phyloP scores from a whole-genome alignment of 768 basidiomycete genomes.

The Royoungia palumana region DNA sequence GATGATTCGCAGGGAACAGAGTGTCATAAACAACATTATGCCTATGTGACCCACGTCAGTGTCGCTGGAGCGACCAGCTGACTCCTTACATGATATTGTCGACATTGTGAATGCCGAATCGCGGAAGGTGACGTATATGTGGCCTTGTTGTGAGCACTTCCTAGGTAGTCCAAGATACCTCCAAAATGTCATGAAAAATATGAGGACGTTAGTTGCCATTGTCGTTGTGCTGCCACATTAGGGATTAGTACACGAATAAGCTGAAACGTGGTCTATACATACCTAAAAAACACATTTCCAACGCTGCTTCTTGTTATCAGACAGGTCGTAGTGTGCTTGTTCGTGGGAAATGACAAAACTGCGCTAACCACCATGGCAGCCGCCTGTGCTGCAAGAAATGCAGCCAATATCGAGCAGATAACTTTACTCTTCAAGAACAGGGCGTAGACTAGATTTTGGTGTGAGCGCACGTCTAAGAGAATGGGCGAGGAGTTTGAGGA shows the following conservation, averaged over 20 bases:
- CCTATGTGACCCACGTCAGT: constrained; percentile 5
- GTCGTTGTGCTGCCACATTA: constrained; percentile 11
- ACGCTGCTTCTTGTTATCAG: constrained; percentile 11
- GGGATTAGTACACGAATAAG: not conserved
- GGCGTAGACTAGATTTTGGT: constrained; percentile 13
- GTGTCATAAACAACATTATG: constrained; percentile 18
- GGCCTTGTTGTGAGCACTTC: not conserved
- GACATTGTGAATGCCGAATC: constrained; percentile 11
- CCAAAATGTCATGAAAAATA: constrained; percentile 22
- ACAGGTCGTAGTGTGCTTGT: constrained; percentile 15
- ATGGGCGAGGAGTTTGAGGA: not conserved
- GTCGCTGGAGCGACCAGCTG: not conserved
- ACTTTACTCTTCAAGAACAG: constrained; percentile 10
- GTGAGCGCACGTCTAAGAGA: not conserved
- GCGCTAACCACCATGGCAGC: constrained; percentile 20
- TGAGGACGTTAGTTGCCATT: constrained; percentile 9
- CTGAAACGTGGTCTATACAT: not conserved
- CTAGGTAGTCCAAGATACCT: constrained; percentile 12
- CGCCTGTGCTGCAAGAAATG: constrained; percentile 6
- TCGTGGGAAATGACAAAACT: constrained; percentile 4
- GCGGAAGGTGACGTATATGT: constrained; percentile 12
- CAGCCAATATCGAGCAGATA: constrained; percentile 8
- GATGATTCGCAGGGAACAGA: constrained; percentile 12
- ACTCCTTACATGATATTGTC: constrained; percentile 14
- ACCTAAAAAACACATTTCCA: constrained; percentile 21